phyloP scores from a whole-genome alignment of 352 stramenopile species.

The Globisporangium ultimum region DNA sequence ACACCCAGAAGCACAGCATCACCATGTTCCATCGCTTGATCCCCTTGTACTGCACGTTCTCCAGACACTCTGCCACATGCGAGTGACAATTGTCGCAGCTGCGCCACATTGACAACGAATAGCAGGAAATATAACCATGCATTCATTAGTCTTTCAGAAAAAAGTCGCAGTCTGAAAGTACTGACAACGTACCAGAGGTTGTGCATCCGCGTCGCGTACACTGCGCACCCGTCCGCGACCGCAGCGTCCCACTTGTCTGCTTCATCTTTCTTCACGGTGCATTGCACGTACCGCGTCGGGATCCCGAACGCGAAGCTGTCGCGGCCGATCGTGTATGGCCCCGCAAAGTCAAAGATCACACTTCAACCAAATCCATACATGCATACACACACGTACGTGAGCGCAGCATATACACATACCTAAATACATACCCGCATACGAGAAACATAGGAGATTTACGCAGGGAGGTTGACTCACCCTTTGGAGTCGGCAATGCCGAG shows the following conservation, averaged over 20 bases:
- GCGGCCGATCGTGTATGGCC: slow-evolving; percentile 90
- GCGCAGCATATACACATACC: neutral
- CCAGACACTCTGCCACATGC: slow-evolving; percentile 88
- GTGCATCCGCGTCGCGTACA: slow-evolving; percentile 95
- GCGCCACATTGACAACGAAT: neutral
- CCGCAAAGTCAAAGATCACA: slow-evolving; percentile 95
- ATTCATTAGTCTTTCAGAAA: too few relatives aligned
- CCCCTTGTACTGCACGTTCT: slow-evolving; percentile 53
- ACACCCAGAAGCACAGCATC: slow-evolving; percentile 81
- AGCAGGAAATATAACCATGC: neutral
- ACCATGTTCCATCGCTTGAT: slow-evolving; percentile 78
- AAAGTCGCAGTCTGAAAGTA: neutral
- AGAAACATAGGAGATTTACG: too few relatives aligned
- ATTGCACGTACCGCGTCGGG: slow-evolving; percentile 89
- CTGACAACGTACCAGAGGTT: slow-evolving; percentile 81
- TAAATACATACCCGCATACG: neutral
- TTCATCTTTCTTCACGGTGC: slow-evolving; percentile 37
- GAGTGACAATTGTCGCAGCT: slow-evolving; percentile 97
- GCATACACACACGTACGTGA: slow-evolving; percentile 11
- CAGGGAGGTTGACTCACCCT: slow-evolving; percentile 27
- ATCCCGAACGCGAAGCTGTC: slow-evolving; percentile 88
- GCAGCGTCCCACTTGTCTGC: slow-evolving; percentile 88
- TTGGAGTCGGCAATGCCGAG: slow-evolving; percentile 91
- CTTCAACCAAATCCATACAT: slow-evolving; percentile 28
- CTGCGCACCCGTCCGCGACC: slow-evolving; percentile 81